Base-by-base conservation (phyloP, 2,329 filamentous ascomycete species). In the Trichophyton verrucosum region DNA sequence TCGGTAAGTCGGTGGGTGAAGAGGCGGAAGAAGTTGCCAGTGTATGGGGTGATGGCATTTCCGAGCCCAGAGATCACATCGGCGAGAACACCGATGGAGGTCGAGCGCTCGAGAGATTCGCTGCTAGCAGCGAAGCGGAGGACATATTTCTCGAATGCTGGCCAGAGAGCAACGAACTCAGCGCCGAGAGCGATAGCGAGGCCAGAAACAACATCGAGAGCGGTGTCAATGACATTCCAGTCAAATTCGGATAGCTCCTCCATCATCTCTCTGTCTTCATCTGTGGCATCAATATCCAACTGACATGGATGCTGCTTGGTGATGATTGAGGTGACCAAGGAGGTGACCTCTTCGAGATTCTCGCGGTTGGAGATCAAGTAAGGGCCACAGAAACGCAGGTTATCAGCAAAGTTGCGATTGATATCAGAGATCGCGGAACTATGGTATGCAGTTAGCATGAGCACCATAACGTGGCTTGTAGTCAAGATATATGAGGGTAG, bases 151-250 rank as follows among this genome's bases (percentile, higher is more conserved):
- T 96, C 89, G 67, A 96, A 96, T 68, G 95, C 86, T 80, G 95
- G 95, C 90, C 91, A 97, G 64, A 96, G 80, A 78, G 96, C 87
- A 61, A 82, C 81, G 69, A 96, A 97, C 67, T 86, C 84, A 22
- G 82, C 74, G 44, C 94, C 94, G 13, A 97, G 84, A 36, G 90
- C 90, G 55, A 85, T 84, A 20, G 91, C 86, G 46, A 97, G 82
- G 42, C 89, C 90, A 58, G 90, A 89, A 58, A 96, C 81, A 55
- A 95, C 90, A 66, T 97, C 94, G 60, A 97, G 83, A 40, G 90
- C 91, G 8, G 91, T 96, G 77, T 99, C 94, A 60, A 97, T 87
- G 58, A 96, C 87, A 17, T 96, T 83, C 94, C 94, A 97, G 78
- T 97, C 94, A 70, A 95, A 96, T 77, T 99, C 94, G 1, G 92